Percentiles rank a stretch among this genome's conserved stretches.
Conservation (phyloP, 2,329 filamentous ascomycete species). For the Lomentospora prolificans region DNA sequence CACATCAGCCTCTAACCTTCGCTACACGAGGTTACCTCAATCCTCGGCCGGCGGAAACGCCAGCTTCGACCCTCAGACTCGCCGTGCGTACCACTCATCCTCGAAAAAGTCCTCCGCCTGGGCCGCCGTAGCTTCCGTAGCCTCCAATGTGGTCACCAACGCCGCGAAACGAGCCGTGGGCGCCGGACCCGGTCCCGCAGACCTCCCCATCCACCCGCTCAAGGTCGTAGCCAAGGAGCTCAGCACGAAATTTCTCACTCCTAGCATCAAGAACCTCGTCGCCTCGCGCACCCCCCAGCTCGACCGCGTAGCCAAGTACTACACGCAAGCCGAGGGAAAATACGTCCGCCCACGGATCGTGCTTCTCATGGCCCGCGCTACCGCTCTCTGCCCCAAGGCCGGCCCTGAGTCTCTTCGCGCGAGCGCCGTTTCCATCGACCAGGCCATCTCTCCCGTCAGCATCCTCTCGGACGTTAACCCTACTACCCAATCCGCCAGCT, state of each 20-base stretch:
- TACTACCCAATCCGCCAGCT: slow-evolving; percentile 10
- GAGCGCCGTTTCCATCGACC: slow-evolving; percentile 38
- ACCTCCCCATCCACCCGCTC: slow-evolving; percentile 61
- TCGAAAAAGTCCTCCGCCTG: slow-evolving; percentile 51
- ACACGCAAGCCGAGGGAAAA: slow-evolving; percentile 93
- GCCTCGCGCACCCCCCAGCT: slow-evolving; percentile 91
- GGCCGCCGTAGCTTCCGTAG: slow-evolving; percentile 63
- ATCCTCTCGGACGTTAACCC: slow-evolving; percentile 78
- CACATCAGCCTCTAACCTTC: background rate
- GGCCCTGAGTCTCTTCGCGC: slow-evolving; percentile 13
- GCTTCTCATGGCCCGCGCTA: slow-evolving; percentile 91
- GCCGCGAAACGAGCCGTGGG: slow-evolving; percentile 40
- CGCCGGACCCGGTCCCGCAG: background rate
- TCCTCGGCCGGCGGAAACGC: background rate
- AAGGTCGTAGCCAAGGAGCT: slow-evolving; percentile 90
- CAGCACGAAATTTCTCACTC: slow-evolving; percentile 68
- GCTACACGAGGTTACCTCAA: slow-evolving; percentile 2
- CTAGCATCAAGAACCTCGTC: slow-evolving; percentile 85
- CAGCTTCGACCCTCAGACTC: background rate
- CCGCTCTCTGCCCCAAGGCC: slow-evolving; percentile 61
- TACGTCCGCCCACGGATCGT: slow-evolving; percentile 92
- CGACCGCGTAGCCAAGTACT: slow-evolving; percentile 95
- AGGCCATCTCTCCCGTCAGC: slow-evolving; percentile 42
- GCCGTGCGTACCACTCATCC: slow-evolving; percentile 26
- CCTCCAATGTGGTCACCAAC: slow-evolving; percentile 59